Conservation (phyloP, 352 stramenopile species). For the Globisporangium solare region DNA sequence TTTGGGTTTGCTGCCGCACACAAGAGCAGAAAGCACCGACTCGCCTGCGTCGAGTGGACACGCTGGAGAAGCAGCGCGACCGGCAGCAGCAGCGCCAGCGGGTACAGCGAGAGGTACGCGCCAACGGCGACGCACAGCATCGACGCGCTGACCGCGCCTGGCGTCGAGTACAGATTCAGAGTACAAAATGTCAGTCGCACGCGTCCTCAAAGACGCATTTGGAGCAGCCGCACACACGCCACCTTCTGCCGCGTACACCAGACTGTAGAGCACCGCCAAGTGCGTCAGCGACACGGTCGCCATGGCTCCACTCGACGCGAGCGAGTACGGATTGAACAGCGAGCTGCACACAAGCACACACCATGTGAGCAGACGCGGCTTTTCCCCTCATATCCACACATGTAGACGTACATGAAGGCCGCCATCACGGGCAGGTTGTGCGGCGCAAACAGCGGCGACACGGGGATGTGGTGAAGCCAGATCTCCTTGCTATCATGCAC, state of each 20-base stretch:
- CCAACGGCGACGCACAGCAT: slow-evolving; percentile 52
- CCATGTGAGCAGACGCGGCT: background rate
- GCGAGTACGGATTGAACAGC: slow-evolving; percentile 75
- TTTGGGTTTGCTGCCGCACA: too few species aligned
- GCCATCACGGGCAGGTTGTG: slow-evolving; percentile 39
- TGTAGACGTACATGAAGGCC: slow-evolving; percentile 38
- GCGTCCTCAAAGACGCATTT: too few species aligned
- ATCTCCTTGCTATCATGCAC: slow-evolving; percentile 41
- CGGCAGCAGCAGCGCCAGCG: slow-evolving; percentile 51
- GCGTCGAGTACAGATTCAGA: background rate
- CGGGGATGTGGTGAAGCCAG: slow-evolving; percentile 63
- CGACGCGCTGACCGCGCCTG: slow-evolving; percentile 33
- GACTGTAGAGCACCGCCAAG: slow-evolving; percentile 51
- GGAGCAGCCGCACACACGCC: background rate
- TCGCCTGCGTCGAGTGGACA: slow-evolving; percentile 9
- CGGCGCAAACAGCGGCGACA: slow-evolving; percentile 61
- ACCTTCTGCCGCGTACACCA: slow-evolving; percentile 71
- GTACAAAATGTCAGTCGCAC: too few species aligned
- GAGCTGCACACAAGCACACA: slow-evolving; percentile 26
- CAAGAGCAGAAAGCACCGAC: slow-evolving; percentile 3
- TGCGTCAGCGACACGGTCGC: slow-evolving; percentile 69
- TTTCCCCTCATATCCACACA: background rate
- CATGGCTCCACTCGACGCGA: slow-evolving; percentile 65
- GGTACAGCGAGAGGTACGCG: slow-evolving; percentile 79
- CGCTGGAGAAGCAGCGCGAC: slow-evolving; percentile 41